phyloP scores from a whole-genome alignment of 2,329 filamentous ascomycete genomes.

The Penicillium capsulatum region DNA sequence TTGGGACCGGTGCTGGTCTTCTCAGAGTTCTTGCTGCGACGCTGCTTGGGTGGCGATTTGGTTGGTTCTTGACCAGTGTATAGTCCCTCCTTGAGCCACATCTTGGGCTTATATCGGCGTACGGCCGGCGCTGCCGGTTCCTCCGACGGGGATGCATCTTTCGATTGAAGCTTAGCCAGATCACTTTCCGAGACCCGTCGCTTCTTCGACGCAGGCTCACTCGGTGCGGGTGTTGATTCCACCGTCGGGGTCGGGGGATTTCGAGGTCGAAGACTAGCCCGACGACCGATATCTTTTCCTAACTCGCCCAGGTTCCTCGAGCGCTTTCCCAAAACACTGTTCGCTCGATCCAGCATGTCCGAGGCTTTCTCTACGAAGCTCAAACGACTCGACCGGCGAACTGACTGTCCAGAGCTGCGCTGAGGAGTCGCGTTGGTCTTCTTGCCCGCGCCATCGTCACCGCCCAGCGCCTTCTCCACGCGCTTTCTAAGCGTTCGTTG shows the following conservation, averaged over 20 bases:
- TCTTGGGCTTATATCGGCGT: slow-evolving; percentile 54
- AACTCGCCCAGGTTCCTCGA: slow-evolving; percentile 54
- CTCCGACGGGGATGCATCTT: slow-evolving; percentile 17
- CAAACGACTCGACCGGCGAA: slow-evolving; percentile 43
- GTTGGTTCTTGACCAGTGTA: slow-evolving; percentile 73
- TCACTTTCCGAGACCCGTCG: slow-evolving; percentile 41
- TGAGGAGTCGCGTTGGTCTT: slow-evolving; percentile 23
- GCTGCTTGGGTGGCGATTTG: slow-evolving; percentile 47
- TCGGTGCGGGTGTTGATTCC: slow-evolving; percentile 14
- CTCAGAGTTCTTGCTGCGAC: slow-evolving; percentile 41
- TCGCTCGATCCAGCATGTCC: slow-evolving; percentile 47
- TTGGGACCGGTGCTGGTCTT: slow-evolving; percentile 28
- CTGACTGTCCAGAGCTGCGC: slow-evolving; percentile 25
- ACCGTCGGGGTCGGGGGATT: slow-evolving; percentile 27
- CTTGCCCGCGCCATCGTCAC: slow-evolving; percentile 24
- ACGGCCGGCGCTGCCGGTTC: slow-evolving; percentile 19
- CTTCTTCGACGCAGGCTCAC: slow-evolving; percentile 38
- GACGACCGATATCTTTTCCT: slow-evolving; percentile 53
- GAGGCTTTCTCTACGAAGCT: slow-evolving; percentile 42
- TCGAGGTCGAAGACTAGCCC: slow-evolving; percentile 56
- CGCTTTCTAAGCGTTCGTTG: slow-evolving; percentile 32
- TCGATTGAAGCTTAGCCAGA: slow-evolving; percentile 22
- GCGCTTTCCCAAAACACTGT: slow-evolving; percentile 57
- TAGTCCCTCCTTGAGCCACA: slow-evolving; percentile 75
- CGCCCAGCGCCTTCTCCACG: slow-evolving; percentile 27